Base-by-base conservation (phyloP, 2,329 filamentous ascomycete species). In the Chrysoporthe puriensis region DNA sequence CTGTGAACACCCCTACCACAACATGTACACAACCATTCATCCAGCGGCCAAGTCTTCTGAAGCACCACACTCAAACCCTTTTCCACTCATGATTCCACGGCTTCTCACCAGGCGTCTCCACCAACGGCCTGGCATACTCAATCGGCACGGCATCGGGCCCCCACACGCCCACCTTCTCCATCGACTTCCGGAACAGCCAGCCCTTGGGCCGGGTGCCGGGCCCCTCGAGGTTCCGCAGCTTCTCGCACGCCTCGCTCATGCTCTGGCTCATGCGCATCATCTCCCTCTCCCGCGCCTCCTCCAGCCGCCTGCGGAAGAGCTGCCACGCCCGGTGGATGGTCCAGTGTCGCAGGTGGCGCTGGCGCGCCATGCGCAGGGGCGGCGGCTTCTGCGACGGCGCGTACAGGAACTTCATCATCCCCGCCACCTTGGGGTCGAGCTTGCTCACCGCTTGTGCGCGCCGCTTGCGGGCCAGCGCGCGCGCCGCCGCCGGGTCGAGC, bases 291-390 rank as follows among this genome's bases (percentile, higher is more conserved):
- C 88, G 85, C 46, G 83, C 81, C 71, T 86, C 83, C 61, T 89
- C 89, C 74, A 89, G 85, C 77, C 91, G 87, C 73, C 90, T 86
- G 74, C 90, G 89, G 81, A 91, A 91, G 42, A 98, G 85, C 74
- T 92, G 86, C 93, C 94, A 98, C 32, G 95, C 95, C 74, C 96
- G 94, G 84, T 98, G 94, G 79, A 99, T 98, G 63, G 96, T 98
- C 96, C 96, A 99, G 85, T 99, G 96, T 59, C 96, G 92, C 71
- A 99, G 89, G 79, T 89, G 87, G 66, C 96, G 90, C 79, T 91
- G 91, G 73, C 95, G 93, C 52, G 89, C 93, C 86, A 98, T 94
- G 74, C 93, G 91, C 72, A 99, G 87, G 0, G 96, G 94, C 0
- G 86, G 81, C 5, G 85, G 86, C 0, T 70, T 57, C 42, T 75